Evolutionary conservation across 1,284 basidiomycete species (phyloP), one percentile per base, ranked within the genome.

Genomic region (Taiwanofungus camphoratus): DNA sequence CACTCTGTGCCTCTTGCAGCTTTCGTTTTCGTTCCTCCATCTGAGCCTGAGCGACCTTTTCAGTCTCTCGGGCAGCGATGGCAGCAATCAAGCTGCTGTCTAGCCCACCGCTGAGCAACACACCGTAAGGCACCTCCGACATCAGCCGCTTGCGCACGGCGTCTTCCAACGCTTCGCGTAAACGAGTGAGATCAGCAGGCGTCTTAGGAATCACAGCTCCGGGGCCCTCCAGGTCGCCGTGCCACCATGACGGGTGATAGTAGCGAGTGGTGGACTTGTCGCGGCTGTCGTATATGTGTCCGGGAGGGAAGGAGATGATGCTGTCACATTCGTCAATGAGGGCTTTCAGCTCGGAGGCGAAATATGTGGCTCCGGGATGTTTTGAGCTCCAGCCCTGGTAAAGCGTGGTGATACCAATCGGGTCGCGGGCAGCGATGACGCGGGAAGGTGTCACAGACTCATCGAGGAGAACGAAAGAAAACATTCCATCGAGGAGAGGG

Each of bases 61-160:
- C 92, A 9, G 95, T 99, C 68, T 98, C 95, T 48, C 95, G 74
- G 3, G 92, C 86, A n/a, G 96, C 96, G 56, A 99, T 94, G 20
- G 93, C 76, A 13, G 96, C 96, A 55, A 99, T 98, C 61, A 99
- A 71, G 60, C 90, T 94, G 60, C 91, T 94, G 65, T 99, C 96
- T 45, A 99, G 72, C 39, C 96, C 96, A 46, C 96, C 96, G 48
- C 88, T 92, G 42, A 99, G 77, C 31, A 99, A 75, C 9, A 99
- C 96, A 55, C 96, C 96, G 59, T 97, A 99, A 9, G 96, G 96
- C 2, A 99, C 96, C 67, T 99, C 96, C 42, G 90, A 92, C 96
- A 99, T 99, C 44, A 99, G 71, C 43, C 96, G 78, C 69, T 99
- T 99, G 57, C 85, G 80, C 34, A 99, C 96, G 9, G 96, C 92